These are phyloP conservation scores for Parachlorella kessleri DNA, from an alignment of 139 green algal genomes.

Conservation along the genomic window DNA sequence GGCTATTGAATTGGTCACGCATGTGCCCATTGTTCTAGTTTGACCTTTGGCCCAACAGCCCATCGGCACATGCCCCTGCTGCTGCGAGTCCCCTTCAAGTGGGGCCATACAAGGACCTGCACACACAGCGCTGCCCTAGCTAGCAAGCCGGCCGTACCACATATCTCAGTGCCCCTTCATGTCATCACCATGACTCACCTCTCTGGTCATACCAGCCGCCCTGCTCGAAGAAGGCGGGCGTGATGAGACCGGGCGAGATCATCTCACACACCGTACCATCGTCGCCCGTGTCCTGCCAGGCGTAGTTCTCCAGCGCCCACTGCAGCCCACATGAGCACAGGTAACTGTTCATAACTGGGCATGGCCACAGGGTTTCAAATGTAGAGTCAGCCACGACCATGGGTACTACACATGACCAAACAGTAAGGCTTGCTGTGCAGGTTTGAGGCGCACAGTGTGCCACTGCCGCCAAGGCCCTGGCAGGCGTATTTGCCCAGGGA, in stretches of 20 bases:
- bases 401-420: too few relatives aligned
- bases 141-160: not conserved
- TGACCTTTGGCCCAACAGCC: not conserved
- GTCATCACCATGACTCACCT: not conserved
- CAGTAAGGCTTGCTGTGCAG: too few relatives aligned
- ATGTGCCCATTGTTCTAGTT: not conserved
- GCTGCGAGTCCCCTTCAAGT: not conserved
- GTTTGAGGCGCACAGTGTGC: too few relatives aligned
- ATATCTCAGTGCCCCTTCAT: not conserved
- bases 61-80: not conserved
- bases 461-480: too few relatives aligned
- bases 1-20: not conserved
- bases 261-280: not conserved
- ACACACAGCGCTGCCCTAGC: too few relatives aligned
- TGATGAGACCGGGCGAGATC: not conserved
- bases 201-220: not conserved
- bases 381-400: too few relatives aligned
- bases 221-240: not conserved
- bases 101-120: not conserved
- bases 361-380: too few relatives aligned
- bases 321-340: too few relatives aligned
- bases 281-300: not conserved
- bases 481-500: too few relatives aligned
- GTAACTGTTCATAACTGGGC: too few relatives aligned
- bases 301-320: not conserved